These are phyloP conservation scores for Leptodermis oblonga DNA, from an alignment of 257 asterid genomes.

Conservation along the genomic window DNA sequence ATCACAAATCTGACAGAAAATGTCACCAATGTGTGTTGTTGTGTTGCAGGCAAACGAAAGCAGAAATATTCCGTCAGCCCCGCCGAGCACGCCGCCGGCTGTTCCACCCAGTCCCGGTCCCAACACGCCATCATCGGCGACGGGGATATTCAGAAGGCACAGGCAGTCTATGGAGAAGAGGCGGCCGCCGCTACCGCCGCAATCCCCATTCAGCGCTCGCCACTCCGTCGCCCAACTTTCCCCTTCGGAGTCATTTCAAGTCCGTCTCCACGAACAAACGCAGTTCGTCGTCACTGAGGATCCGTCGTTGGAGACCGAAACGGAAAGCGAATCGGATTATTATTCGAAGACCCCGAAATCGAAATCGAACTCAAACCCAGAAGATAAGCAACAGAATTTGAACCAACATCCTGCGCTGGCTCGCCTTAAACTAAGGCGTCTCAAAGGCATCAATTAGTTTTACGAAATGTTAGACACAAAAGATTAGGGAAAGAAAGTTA, in stretches of 20 bases:
- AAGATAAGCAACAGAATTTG: slow-evolving; percentile 15
- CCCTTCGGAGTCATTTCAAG: slow-evolving; percentile 38
- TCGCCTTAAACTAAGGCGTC: slow-evolving; percentile 39
- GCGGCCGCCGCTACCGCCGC: slow-evolving; percentile 28
- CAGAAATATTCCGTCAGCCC: slow-evolving; percentile 18
- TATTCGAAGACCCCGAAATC: neutral
- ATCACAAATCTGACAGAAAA: neutral
- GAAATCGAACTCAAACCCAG: neutral
- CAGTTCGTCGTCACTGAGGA: slow-evolving; percentile 41
- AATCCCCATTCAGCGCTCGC: slow-evolving; percentile 25
- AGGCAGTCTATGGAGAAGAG: slow-evolving; percentile 32
- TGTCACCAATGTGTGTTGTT: neutral
- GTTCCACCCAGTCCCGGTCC: slow-evolving; percentile 32
- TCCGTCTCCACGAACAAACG: slow-evolving; percentile 37
- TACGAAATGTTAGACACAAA: neutral
- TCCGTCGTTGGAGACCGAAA: slow-evolving; percentile 8
- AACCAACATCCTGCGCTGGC: slow-evolving; percentile 28
- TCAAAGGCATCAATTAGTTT: slow-evolving; percentile 36
- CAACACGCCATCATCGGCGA: slow-evolving; percentile 19
- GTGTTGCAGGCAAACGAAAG: slow-evolving; percentile 15
- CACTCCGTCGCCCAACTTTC: slow-evolving; percentile 28
- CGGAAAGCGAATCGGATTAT: slow-evolving; percentile 15
- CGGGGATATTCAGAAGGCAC: slow-evolving; percentile 24
- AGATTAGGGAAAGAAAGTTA: neutral
- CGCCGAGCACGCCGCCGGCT: slow-evolving; percentile 29